A percentile compares a stretch with the other conserved stretches of the same genome.
Conservation (phyloP, 2,329 filamentous ascomycete species). For the Apiospora arundinis region DNA sequence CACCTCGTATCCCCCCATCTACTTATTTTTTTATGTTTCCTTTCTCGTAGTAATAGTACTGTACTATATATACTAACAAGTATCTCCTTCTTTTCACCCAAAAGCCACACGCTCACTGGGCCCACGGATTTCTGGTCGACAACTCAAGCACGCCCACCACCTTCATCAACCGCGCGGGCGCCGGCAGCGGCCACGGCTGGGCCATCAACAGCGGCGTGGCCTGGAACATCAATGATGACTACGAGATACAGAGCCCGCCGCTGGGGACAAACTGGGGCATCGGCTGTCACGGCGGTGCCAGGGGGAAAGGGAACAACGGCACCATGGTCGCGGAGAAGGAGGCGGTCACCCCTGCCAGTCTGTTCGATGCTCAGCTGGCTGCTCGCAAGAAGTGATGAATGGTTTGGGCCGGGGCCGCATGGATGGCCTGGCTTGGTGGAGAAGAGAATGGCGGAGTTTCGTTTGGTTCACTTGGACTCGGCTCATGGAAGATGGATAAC, state of each 20-base stretch:
- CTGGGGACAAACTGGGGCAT: not conserved
- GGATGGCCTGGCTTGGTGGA: not conserved
- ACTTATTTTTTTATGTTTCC: not conserved
- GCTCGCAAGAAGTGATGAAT: not conserved
- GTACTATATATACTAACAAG: not conserved
- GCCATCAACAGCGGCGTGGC: constrained; percentile 3
- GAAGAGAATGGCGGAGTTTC: too few relatives aligned
- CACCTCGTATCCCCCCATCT: not conserved
- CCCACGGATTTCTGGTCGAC: not conserved
- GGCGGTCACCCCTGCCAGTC: not conserved
- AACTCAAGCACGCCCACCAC: not conserved
- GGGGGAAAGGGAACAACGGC: not conserved
- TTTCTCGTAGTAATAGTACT: not conserved
- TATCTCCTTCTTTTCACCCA: not conserved
- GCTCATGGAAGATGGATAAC: too few relatives aligned
- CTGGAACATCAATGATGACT: not conserved
- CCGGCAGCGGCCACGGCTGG: not conserved
- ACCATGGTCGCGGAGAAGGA: not conserved
- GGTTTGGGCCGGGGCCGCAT: not conserved
- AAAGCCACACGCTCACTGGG: not conserved
- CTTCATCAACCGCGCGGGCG: not conserved
- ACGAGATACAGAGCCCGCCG: not conserved
- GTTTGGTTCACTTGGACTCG: too few relatives aligned
- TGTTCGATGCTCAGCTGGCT: not conserved
- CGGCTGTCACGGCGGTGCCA: not conserved